Percentiles rank a stretch among this genome's conserved stretches.
Conservation (phyloP, 352 stramenopile genomes). For the Phytophthora crassamura region DNA sequence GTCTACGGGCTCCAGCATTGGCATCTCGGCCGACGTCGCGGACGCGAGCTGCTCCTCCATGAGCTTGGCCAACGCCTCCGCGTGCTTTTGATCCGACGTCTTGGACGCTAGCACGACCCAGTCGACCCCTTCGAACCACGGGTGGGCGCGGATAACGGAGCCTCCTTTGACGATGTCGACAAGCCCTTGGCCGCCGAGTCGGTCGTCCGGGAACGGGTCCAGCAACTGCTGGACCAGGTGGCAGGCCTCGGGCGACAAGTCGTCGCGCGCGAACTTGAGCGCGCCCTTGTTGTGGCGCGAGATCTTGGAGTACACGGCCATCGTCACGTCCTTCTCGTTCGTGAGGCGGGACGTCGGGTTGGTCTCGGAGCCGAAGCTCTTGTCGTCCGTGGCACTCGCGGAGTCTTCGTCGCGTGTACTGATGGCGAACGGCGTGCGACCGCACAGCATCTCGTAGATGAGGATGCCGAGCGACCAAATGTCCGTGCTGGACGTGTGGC, state of each 20-base stretch:
- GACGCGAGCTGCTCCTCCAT: slow-evolving; percentile 63
- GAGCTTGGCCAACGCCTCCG: slow-evolving; percentile 57
- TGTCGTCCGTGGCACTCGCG: slow-evolving; percentile 34
- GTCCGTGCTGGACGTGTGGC: slow-evolving; percentile 80
- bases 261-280: slow-evolving; percentile 58
- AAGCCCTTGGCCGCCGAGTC: slow-evolving; percentile 72
- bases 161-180: slow-evolving; percentile 83
- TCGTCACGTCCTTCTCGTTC: slow-evolving; percentile 83
- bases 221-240: slow-evolving; percentile 75
- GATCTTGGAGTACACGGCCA: slow-evolving; percentile 90
- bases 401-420: slow-evolving; percentile 15
- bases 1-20: slow-evolving; percentile 57
- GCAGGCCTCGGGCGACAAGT: slow-evolving; percentile 61
- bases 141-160: slow-evolving; percentile 80
- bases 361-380: slow-evolving; percentile 49
- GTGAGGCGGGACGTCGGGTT: slow-evolving; percentile 29
- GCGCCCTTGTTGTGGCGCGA: slow-evolving; percentile 72
- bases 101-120: slow-evolving; percentile 83
- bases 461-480: slow-evolving; percentile 89
- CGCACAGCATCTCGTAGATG: slow-evolving; percentile 88
- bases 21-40: slow-evolving; percentile 45
- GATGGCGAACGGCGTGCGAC: slow-evolving; percentile 80
- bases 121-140: slow-evolving; percentile 82
- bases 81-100: slow-evolving; percentile 54
- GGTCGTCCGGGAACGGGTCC: slow-evolving; percentile 72